phyloP scores from a whole-genome alignment of 371 early-diverging fungal species.

The Circinella minor region DNA sequence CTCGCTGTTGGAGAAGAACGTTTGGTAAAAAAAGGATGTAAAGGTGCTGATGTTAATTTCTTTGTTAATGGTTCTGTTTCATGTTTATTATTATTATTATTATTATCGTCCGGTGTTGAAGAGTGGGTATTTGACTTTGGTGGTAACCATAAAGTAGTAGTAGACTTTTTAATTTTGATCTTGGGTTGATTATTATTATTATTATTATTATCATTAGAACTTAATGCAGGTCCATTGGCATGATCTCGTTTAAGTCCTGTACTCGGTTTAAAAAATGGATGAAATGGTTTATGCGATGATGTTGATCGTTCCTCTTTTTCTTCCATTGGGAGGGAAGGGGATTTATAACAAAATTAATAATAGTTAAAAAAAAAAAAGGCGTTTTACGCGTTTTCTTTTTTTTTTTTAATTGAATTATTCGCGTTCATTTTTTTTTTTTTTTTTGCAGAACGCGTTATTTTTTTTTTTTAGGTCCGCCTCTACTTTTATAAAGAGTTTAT shows the following conservation, averaged over 20 bases:
- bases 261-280: conserved; percentile 3
- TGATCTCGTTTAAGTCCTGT: not conserved
- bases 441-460: no score
- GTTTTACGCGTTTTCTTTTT: no score
- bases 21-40: conserved; percentile 1
- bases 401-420: no score
- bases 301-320: not conserved
- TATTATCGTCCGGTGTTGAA: not conserved
- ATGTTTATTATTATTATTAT: not conserved
- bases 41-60: not conserved
- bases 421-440: no score
- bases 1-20: not conserved
- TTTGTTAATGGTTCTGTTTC: not conserved
- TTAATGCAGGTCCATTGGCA: not conserved
- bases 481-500: no score
- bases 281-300: not conserved
- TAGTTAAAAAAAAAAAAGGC: no score
- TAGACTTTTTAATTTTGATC: not conserved
- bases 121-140: not conserved
- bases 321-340: not conserved
- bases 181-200: not conserved
- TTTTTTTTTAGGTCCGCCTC: no score
- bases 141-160: not conserved
- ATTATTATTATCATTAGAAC: not conserved
- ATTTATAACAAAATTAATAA: no score